Base-by-base conservation (phyloP, 1,284 basidiomycete genomes). In the Moesziomyces sp. region DNA sequence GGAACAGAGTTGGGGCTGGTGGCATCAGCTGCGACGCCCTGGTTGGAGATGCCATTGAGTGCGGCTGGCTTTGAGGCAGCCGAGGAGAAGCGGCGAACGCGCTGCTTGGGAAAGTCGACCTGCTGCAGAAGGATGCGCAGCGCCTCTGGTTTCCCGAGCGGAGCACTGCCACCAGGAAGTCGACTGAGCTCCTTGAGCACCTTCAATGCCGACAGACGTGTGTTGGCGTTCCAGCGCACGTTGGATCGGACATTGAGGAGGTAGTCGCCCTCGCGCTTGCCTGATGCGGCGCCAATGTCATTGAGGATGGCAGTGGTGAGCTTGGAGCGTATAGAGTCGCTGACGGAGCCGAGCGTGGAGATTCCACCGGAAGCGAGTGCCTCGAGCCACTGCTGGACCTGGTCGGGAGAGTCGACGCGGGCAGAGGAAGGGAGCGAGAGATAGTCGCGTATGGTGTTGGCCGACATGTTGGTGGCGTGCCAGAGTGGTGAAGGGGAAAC, bases 121-220 rank as follows among this genome's bases (percentile, higher is more conserved):
- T 77, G 74, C 23, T 69, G 62, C 16, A 77, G 52, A 30, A 77
- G 63, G 40, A 52, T 55, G 11, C 71, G 55, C 16, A 74, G 58
- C 19, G 55, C 64, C 26, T 64, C 54, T 50, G 58, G 51, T 19
- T 61, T 60, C 28, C 54, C 65, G 13, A 73, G 46, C 16, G 74
- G 71, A 5, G 59, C 50, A 40, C 76, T 79, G 13, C 74, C 76
- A 18, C 74, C 76, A 7, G 78, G 67, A 3, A 78, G 48, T 1
- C 78, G 59, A 42, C 68, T 76, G 43, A 78, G 67, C 62, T 78
- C 78, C 40, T 79, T 79, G 55, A 79, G 74, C 9, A 70, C 28
- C 45, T 55, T 61, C 48, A 78, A 56, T 24, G 76, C 70, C 9
- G 61, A 54, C 5, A 78, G 55, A 13, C 76, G 65, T 5, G 44